Evolutionary conservation across 2,329 filamentous ascomycete genomes (phyloP).

Genomic region (Ceratocystis huliohia): DNA sequence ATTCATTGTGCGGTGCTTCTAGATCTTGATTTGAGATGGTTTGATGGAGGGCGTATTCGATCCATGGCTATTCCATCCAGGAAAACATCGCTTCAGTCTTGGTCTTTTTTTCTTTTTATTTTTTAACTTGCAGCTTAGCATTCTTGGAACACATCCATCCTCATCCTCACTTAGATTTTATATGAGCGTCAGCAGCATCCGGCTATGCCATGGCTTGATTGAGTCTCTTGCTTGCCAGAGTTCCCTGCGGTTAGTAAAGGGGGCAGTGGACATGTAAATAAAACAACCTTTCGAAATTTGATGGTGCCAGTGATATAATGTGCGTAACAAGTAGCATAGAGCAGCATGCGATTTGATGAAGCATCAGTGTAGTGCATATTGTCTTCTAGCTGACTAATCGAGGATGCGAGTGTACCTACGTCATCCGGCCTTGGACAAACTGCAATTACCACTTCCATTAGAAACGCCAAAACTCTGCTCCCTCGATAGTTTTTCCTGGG

Average conservation of each 20-base stretch:
- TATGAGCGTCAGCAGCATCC: not conserved
- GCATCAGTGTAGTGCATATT: not conserved
- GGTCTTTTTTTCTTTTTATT: not conserved
- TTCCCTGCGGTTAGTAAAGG: slow-evolving; percentile 10
- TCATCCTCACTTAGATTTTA: not conserved
- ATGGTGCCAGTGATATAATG: not conserved
- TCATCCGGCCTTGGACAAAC: too few species aligned
- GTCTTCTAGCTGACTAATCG: too few species aligned
- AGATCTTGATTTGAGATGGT: not conserved
- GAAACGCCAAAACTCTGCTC: too few species aligned
- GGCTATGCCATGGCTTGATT: not conserved
- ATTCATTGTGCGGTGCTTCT: slow-evolving; percentile 1
- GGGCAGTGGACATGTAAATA: slow-evolving; percentile 13
- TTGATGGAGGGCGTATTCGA: not conserved
- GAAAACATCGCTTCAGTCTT: not conserved
- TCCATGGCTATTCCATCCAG: not conserved
- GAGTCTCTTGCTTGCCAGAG: not conserved
- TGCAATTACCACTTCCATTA: too few species aligned
- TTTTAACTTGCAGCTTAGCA: slow-evolving; percentile 4
- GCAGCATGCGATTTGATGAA: not conserved
- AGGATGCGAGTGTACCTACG: too few species aligned
- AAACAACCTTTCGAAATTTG: not conserved
- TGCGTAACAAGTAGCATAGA: too few species aligned
- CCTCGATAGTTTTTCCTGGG: too few species aligned
- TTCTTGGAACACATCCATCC: not conserved